Evolutionary conservation across 352 stramenopile species (phyloP).

Genomic region (Aphanomyces euteiches): DNA sequence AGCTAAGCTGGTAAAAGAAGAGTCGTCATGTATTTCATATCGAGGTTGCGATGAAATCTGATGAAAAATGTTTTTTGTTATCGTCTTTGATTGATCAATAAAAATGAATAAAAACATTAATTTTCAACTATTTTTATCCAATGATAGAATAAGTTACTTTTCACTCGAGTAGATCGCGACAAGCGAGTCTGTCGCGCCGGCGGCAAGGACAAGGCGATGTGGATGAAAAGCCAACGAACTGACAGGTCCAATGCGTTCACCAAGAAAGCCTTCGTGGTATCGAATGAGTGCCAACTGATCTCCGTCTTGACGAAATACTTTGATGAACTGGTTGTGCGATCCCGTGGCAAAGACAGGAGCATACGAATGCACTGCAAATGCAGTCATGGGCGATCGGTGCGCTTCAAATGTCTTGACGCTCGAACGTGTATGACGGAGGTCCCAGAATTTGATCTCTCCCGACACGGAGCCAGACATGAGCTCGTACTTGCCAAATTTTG

Average conservation of each 20-base stretch:
- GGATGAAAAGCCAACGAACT: conserved; percentile 97
- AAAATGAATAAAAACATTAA: no score
- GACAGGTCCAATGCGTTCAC: conserved; percentile 95
- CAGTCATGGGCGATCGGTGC: conserved; percentile 93
- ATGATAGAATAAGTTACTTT: conserved; percentile 40
- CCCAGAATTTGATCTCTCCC: conserved; percentile 97
- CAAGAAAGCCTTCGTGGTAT: conserved; percentile 96
- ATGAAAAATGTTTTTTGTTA: no score
- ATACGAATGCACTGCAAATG: conserved; percentile 93
- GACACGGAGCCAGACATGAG: conserved; percentile 92
- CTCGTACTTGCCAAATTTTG: conserved; percentile 52
- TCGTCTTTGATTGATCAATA: no score
- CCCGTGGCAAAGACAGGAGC: conserved; percentile 94
- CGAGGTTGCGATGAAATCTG: no score
- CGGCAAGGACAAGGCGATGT: conserved; percentile 92
- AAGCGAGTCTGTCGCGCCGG: conserved; percentile 93
- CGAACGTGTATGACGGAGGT: conserved; percentile 86
- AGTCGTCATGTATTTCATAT: no score
- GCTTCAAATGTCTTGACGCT: conserved; percentile 86
- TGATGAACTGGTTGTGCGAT: conserved; percentile 99
- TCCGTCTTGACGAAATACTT: conserved; percentile 91
- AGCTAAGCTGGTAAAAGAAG: no score
- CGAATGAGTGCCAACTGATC: conserved; percentile 81
- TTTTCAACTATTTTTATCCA: background rate
- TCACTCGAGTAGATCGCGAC: conserved; percentile 91